Percentiles rank a stretch among this genome's conserved stretches.
These are phyloP conservation scores for Pinus tabuliformis DNA, from an alignment of 75 land plant species.

Conservation along the genomic window DNA sequence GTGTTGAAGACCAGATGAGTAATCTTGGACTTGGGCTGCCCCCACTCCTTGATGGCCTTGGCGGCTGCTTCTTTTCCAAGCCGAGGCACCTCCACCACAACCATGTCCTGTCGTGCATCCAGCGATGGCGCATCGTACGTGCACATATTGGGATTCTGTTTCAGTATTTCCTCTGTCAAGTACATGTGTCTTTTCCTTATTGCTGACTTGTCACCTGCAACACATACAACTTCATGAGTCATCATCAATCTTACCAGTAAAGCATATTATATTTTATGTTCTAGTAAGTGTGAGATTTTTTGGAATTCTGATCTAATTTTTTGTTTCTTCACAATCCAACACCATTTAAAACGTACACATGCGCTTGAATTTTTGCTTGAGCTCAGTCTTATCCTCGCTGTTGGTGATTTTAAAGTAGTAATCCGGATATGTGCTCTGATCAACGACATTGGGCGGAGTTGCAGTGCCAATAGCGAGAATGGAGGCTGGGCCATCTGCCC, in stretches of 20 bases:
- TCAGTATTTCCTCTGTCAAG: conserved; percentile 14
- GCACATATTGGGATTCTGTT: conserved; percentile 13
- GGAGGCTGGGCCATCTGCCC: conserved; percentile 11
- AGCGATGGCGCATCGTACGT: conserved; percentile 3
- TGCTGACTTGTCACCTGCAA: conserved; percentile 10
- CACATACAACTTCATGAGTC: no score
- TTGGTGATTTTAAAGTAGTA: conserved; percentile 56
- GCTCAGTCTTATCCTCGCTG: conserved; percentile 43
- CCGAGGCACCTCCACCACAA: conserved; percentile 23
- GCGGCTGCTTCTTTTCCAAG: conserved; percentile 31
- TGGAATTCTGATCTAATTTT: no score
- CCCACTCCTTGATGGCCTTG: conserved; percentile 21
- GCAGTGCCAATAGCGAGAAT: conserved; percentile 24
- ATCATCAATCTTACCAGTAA: no score
- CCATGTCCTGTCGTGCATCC: conserved; percentile 20
- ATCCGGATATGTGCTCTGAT: conserved; percentile 41
- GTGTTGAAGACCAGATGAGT: conserved; percentile 24
- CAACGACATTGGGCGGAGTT: conserved; percentile 26
- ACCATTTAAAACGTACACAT: conserved; percentile 28
- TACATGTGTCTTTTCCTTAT: conserved; percentile 13
- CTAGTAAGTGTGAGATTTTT: no score
- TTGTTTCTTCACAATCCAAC: no score
- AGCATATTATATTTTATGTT: no score
- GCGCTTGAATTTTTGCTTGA: conserved; percentile 42
- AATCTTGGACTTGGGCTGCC: conserved; percentile 27